These are phyloP conservation scores for Bacterosira constricta DNA, from an alignment of 108 stramenopile species.

Conservation along the genomic window DNA sequence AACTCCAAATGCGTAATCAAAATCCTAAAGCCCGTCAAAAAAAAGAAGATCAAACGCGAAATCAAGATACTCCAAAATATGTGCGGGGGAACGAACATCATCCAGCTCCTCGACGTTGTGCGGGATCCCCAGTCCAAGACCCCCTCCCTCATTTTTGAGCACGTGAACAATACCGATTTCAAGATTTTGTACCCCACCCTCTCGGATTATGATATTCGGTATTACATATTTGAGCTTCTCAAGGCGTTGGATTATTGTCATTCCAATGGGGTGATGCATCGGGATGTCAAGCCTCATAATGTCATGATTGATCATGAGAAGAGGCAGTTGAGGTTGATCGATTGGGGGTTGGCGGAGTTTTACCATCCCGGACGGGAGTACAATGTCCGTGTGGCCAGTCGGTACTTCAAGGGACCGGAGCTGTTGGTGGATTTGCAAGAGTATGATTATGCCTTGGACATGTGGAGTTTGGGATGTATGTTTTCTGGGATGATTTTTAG, in stretches of 20 bases:
- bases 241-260: slow-evolving; percentile 99
- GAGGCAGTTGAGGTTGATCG: slow-evolving; percentile 96
- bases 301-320: slow-evolving; percentile 99
- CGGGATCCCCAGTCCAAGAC: slow-evolving; percentile 99
- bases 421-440: slow-evolving; percentile 99
- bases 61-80: slow-evolving; percentile 99
- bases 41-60: slow-evolving; percentile 99
- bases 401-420: slow-evolving; percentile 99
- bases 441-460: slow-evolving; percentile 99
- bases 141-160: slow-evolving; percentile 97
- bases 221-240: slow-evolving; percentile 99
- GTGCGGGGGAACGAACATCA: slow-evolving; percentile 99
- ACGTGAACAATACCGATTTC: slow-evolving; percentile 99
- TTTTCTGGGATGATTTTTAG: slow-evolving; percentile 99
- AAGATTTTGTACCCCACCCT: slow-evolving; percentile 99
- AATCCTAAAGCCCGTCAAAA: slow-evolving; percentile 99
- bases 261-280: slow-evolving; percentile 99
- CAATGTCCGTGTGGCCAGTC: slow-evolving; percentile 99
- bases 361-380: slow-evolving; percentile 99
- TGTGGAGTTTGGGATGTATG: slow-evolving; percentile 99
- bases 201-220: slow-evolving; percentile 98
- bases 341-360: slow-evolving; percentile 99
- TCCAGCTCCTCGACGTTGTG: slow-evolving; percentile 98
- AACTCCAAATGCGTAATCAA: slow-evolving; percentile 99
- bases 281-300: slow-evolving; percentile 99